A percentile compares a stretch with the other conserved stretches of the same genome.
phyloP scores from a whole-genome alignment of 768 basidiomycete species.

The Boletus rex-veris region DNA sequence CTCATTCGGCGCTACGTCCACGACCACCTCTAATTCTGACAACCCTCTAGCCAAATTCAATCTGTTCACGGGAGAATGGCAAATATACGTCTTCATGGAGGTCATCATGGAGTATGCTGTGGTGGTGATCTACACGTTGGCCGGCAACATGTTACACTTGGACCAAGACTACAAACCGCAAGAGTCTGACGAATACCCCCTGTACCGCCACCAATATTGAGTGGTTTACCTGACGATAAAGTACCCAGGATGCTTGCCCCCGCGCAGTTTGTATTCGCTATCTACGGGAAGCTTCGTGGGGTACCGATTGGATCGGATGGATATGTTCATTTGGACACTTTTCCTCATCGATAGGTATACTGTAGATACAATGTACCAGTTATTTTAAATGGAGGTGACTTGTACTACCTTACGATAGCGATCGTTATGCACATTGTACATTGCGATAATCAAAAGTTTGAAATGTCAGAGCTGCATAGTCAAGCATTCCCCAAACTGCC shows the following conservation, averaged over 20 bases:
- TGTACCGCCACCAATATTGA: slow-evolving; percentile 36
- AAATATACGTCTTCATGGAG: slow-evolving; percentile 54
- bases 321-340: too few relatives aligned
- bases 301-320: too few relatives aligned
- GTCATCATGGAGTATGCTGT: slow-evolving; percentile 58
- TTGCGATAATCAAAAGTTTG: background rate
- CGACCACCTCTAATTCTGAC: slow-evolving; percentile 23
- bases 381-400: background rate
- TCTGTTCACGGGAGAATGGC: slow-evolving; percentile 54
- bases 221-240: background rate
- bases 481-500: slow-evolving; percentile 58
- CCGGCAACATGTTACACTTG: slow-evolving; percentile 29
- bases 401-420: background rate
- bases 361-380: background rate
- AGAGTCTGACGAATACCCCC: slow-evolving; percentile 24
- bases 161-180: slow-evolving; percentile 32
- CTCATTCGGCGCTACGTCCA: slow-evolving; percentile 36
- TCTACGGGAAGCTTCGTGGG: too few relatives aligned
- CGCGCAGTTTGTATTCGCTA: background rate
- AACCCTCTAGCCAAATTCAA: slow-evolving; percentile 51
- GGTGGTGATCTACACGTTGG: slow-evolving; percentile 40
- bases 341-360: background rate
- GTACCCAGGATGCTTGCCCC: background rate
- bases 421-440: background rate
- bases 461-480: slow-evolving; percentile 70